phyloP scores from a whole-genome alignment of 345 rosid species.

The Populus alba region DNA sequence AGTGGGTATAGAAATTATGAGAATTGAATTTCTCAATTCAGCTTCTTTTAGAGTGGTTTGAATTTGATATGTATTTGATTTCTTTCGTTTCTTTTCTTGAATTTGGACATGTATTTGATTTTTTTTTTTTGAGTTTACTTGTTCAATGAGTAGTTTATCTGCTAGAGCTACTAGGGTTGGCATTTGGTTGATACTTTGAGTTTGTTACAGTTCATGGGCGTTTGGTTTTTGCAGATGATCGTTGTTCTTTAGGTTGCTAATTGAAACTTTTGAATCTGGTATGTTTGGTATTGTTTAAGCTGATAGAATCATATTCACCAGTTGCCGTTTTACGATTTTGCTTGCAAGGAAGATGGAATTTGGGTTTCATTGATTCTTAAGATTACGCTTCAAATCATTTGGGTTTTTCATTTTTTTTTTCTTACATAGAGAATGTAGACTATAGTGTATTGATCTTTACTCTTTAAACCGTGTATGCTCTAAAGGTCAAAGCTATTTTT shows the following conservation, averaged over 20 bases:
- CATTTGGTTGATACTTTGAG: neutral
- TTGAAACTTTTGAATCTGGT: neutral
- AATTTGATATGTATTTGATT: neutral
- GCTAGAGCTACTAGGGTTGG: neutral
- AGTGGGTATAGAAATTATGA: neutral
- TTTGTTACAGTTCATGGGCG: neutral
- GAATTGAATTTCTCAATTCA: neutral
- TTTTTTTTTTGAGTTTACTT: neutral
- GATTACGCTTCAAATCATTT: neutral
- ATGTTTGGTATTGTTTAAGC: neutral
- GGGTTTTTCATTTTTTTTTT: neutral
- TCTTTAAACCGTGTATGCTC: neutral
- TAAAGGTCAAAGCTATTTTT: neutral
- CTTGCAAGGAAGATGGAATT: neutral
- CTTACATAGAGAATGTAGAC: neutral
- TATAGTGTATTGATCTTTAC: neutral
- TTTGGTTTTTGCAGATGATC: neutral
- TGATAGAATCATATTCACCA: neutral
- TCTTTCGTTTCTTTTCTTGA: no score
- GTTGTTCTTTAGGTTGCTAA: neutral
- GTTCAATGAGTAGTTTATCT: neutral
- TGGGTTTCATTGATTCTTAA: neutral
- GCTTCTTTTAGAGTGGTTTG: neutral
- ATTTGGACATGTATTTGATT: no score
- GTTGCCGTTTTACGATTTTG: neutral